Evolutionary conservation across 768 basidiomycete genomes (phyloP).

Genomic region (Russula sp.): DNA sequence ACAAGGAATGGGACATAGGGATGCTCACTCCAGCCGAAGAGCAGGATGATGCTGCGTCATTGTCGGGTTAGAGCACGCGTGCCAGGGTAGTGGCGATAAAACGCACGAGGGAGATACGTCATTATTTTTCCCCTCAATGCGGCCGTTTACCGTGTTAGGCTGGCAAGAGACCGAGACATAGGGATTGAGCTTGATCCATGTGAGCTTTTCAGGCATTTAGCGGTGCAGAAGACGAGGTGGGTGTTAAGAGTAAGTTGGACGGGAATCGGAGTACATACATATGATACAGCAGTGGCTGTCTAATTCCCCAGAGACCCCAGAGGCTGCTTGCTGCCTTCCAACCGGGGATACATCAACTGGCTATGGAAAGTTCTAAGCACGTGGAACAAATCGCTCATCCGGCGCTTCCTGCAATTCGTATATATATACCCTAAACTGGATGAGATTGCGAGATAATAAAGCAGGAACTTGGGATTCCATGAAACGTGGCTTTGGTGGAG

Average conservation of each 20-base stretch:
- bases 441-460: no score
- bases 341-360: background rate
- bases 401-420: no score
- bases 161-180: slow-evolving; percentile 18
- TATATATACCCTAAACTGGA: no score
- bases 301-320: background rate
- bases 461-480: no score
- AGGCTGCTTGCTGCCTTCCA: background rate
- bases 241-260: background rate
- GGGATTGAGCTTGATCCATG: slow-evolving; percentile 16
- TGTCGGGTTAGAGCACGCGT: background rate
- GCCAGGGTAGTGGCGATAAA: background rate
- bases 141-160: slow-evolving; percentile 3
- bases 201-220: slow-evolving; percentile 11
- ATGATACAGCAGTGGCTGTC: background rate
- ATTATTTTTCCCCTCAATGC: background rate
- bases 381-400: no score
- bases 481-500: no score
- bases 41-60: slow-evolving; percentile 16
- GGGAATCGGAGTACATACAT: background rate
- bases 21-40: slow-evolving; percentile 23
- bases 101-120: slow-evolving; percentile 20
- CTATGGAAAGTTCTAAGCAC: no score
- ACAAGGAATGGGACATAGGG: background rate
- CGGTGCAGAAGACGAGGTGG: background rate